Evolutionary conservation across 257 asterid species (phyloP), one percentile per base, ranked within the genome.

Genomic region (Gardenia jasminoides): DNA sequence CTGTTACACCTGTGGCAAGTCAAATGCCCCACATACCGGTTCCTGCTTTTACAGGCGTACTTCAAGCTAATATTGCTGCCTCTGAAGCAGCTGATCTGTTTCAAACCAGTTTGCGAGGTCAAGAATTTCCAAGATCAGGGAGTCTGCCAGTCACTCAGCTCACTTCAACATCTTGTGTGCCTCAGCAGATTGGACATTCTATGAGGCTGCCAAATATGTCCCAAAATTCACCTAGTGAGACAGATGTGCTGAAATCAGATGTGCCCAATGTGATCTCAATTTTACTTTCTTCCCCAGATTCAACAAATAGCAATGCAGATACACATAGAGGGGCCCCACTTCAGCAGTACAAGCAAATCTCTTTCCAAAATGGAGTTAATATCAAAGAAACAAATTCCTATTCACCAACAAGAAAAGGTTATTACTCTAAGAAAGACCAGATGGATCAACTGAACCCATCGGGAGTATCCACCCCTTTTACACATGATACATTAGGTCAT

Each of bases 241-340:
- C 64, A 72, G 76, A 82, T 50, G 72, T 65, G 15, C 75, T 80
- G 68, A 75, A 82, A 44, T 75, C 80, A 66, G 86, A 65, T 80
- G 58, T 79, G 58, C 74, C 61, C 74, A 76, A 62, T 75, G 81
- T 75, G 30, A 70, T 80, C n/a, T 59, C 81, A 70, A 77, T 69
- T 82, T 66, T 84, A 74, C 77, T 87, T 28, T 81, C 50, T 61
- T 80, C 88, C 64, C 81, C 85, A 58, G 88, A 83, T 83, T 87
- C 89, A 66, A 80, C 80, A 26, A 80, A 86, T 78, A 77, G 85
- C 90, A 80, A 84, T 50, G 68, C 19, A 26, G 86, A 83, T 58
- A 73, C 76, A 58, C 70, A 83, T 36, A 74, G 82, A 12, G 77
- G 71, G 73, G 77, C 80, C 81, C 80, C 80, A 39, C 80, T 73